These are phyloP conservation scores for Curvularia sp. DNA, from an alignment of 2,329 filamentous ascomycete species.

Conservation along the genomic window DNA sequence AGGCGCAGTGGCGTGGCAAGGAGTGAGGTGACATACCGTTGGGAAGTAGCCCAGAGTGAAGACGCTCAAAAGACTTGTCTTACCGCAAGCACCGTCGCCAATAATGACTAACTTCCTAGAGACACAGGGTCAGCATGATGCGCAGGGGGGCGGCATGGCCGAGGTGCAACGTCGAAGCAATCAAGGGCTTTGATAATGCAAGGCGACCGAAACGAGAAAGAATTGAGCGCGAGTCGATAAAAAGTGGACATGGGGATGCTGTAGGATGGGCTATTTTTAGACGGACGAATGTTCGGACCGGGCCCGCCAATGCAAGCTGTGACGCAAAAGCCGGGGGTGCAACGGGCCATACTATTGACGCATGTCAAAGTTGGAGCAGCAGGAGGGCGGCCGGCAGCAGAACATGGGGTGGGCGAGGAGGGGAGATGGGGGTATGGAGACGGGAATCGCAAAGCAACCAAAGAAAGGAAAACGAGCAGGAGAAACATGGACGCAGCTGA, in stretches of 20 bases:
- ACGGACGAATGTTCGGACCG: slow-evolving; percentile 43
- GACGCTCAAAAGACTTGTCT: slow-evolving; percentile 95
- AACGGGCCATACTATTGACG: slow-evolving; percentile 36
- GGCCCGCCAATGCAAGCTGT: slow-evolving; percentile 51
- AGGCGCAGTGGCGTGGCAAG: slow-evolving; percentile 52
- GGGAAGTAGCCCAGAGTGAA: slow-evolving; percentile 98
- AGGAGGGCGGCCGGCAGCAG: background rate
- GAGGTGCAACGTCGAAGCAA: slow-evolving; percentile 18
- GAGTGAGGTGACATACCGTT: slow-evolving; percentile 65
- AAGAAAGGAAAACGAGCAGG: background rate
- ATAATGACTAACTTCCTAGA: slow-evolving; percentile 94
- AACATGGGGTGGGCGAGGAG: background rate
- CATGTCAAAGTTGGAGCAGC: slow-evolving; percentile 21
- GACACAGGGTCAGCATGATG: slow-evolving; percentile 36
- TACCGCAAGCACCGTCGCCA: slow-evolving; percentile 95
- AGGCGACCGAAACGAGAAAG: slow-evolving; percentile 25
- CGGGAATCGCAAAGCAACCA: slow-evolving; percentile 1
- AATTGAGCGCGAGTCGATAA: slow-evolving; percentile 42
- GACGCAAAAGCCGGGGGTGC: slow-evolving; percentile 41
- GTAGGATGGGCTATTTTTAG: slow-evolving; percentile 49
- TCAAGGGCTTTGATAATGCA: slow-evolving; percentile 17
- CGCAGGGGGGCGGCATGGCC: slow-evolving; percentile 16
- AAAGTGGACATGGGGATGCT: slow-evolving; percentile 44
- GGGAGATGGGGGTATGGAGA: background rate
- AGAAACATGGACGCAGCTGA: slow-evolving; percentile 3